Evolutionary conservation across 495 filamentous ascomycete species (phyloP).

Genomic region (Aspergillus ostianus): DNA sequence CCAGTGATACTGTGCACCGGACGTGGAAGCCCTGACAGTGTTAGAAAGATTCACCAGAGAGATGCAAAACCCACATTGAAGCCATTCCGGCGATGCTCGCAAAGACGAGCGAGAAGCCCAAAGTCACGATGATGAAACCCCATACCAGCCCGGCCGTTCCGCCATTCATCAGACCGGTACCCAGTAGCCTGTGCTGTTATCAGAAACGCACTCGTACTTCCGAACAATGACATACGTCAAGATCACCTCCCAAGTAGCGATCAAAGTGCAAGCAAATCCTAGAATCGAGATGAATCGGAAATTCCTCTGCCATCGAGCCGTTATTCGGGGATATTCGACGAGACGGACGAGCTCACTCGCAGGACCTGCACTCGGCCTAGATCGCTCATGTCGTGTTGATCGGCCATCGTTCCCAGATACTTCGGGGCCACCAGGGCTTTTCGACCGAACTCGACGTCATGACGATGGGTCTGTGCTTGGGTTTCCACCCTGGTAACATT

Average conservation of each 20-base stretch:
- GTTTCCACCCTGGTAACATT: slow-evolving; percentile 12
- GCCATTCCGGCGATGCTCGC: slow-evolving; percentile 56
- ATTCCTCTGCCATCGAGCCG: slow-evolving; percentile 36
- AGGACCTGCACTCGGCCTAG: slow-evolving; percentile 44
- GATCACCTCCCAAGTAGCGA: slow-evolving; percentile 48
- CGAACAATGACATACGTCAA: slow-evolving; percentile 33
- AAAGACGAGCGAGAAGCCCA: slow-evolving; percentile 49
- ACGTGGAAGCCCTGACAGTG: slow-evolving; percentile 41
- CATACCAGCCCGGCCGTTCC: slow-evolving; percentile 58
- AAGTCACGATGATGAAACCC: slow-evolving; percentile 49
- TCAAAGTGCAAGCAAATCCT: slow-evolving; percentile 45
- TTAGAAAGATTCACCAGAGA: not conserved
- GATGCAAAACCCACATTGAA: slow-evolving; percentile 44
- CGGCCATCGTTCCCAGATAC: slow-evolving; percentile 40
- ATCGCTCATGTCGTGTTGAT: slow-evolving; percentile 44
- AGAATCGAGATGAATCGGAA: slow-evolving; percentile 50
- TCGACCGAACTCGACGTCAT: slow-evolving; percentile 24
- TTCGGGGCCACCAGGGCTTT: slow-evolving; percentile 36
- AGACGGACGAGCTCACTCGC: slow-evolving; percentile 27
- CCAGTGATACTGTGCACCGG: slow-evolving; percentile 58
- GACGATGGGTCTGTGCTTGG: slow-evolving; percentile 13
- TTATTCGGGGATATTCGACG: slow-evolving; percentile 10
- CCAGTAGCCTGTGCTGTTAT: slow-evolving; percentile 31
- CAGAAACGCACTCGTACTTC: slow-evolving; percentile 2
- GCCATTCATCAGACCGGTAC: slow-evolving; percentile 50